These are phyloP conservation scores for Aspergillus japonicus DNA, from an alignment of 2,329 filamentous ascomycete genomes.

Conservation along the genomic window DNA sequence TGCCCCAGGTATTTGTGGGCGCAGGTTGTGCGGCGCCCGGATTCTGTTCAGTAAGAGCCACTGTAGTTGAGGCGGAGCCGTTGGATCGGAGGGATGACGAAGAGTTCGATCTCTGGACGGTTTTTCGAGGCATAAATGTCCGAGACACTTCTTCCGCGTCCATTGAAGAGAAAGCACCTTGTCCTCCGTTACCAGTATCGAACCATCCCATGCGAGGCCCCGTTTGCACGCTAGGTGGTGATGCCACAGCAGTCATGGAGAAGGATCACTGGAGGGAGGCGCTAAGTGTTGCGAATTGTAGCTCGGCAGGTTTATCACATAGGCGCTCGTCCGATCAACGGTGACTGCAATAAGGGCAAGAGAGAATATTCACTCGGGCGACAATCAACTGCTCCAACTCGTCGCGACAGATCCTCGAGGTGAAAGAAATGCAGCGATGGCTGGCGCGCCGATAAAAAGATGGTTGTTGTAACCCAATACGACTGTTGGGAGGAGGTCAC, in stretches of 20 bases:
- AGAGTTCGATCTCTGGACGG: constrained; percentile 81
- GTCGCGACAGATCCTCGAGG: constrained; percentile 10
- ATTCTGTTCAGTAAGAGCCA: constrained; percentile 29
- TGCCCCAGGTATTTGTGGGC: constrained; percentile 36
- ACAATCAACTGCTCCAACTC: constrained; percentile 1
- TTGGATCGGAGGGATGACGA: constrained; percentile 74
- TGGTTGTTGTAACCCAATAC: constrained; percentile 2
- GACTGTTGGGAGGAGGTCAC: constrained; percentile 30
- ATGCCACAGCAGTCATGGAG: constrained; percentile 66
- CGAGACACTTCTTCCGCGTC: constrained; percentile 80
- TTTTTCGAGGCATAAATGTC: constrained; percentile 89
- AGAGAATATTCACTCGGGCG: not conserved
- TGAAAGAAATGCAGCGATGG: constrained; percentile 6
- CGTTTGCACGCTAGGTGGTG: constrained; percentile 63
- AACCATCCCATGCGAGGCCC: constrained; percentile 62
- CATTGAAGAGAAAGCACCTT: constrained; percentile 67
- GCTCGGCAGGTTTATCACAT: constrained; percentile 14
- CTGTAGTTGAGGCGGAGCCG: constrained; percentile 54
- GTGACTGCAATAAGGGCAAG: not conserved
- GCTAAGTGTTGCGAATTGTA: constrained; percentile 10
- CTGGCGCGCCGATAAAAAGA: constrained; percentile 10
- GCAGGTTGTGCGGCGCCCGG: constrained; percentile 15
- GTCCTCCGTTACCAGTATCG: constrained; percentile 53
- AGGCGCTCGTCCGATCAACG: constrained; percentile 9
- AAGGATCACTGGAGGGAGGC: constrained; percentile 22